phyloP scores from a whole-genome alignment of 148 eudicot species.

The Persicaria tinctoria region DNA sequence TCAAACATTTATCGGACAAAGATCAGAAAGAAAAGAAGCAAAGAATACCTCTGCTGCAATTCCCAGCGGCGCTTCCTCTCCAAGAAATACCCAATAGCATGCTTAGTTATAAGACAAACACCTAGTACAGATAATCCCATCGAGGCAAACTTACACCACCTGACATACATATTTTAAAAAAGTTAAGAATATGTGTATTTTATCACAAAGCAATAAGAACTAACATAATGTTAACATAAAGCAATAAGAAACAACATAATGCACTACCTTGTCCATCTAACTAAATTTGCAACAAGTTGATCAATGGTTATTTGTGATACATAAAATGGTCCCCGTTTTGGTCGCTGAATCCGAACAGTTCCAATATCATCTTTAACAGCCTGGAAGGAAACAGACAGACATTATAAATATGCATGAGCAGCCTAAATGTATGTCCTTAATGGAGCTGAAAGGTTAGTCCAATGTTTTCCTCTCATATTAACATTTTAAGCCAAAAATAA shows the following conservation, averaged over 20 bases:
- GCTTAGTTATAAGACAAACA: slow-evolving; percentile 70
- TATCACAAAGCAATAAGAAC: neutral
- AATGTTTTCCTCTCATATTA: neutral
- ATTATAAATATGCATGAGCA: slow-evolving; percentile 2
- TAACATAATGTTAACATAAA: neutral
- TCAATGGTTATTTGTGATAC: slow-evolving; percentile 76
- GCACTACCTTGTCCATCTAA: slow-evolving; percentile 84
- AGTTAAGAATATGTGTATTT: slow-evolving; percentile 4
- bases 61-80: slow-evolving; percentile 91
- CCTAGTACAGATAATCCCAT: slow-evolving; percentile 78
- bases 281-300: slow-evolving; percentile 90
- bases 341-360: slow-evolving; percentile 74
- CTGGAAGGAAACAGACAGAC: slow-evolving; percentile 20
- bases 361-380: slow-evolving; percentile 87
- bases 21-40: neutral
- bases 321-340: slow-evolving; percentile 92
- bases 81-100: slow-evolving; percentile 59
- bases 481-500: neutral
- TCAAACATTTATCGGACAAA: neutral
- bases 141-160: slow-evolving; percentile 87
- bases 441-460: neutral
- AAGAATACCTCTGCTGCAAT: slow-evolving; percentile 64
- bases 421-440: neutral
- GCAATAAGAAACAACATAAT: neutral
- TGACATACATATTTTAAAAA: slow-evolving; percentile 20